These are phyloP conservation scores for Candida easanensis DNA, from an alignment of 805 yeast genomes.

Conservation along the genomic window DNA sequence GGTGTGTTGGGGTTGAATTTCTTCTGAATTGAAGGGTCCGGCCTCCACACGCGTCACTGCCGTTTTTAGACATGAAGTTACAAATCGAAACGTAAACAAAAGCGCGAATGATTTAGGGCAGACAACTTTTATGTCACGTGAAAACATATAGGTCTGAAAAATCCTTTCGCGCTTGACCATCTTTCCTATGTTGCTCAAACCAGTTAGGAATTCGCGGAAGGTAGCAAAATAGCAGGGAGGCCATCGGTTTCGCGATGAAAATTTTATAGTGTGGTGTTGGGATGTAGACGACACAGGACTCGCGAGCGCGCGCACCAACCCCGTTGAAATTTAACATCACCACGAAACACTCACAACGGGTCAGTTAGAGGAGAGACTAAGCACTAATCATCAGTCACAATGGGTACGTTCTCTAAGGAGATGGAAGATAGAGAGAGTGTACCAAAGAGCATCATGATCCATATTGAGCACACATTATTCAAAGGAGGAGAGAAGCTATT, in stretches of 20 bases:
- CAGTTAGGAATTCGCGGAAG: neutral
- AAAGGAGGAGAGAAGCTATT: neutral
- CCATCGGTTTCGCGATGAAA: neutral
- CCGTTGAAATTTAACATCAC: slow-evolving; percentile 23
- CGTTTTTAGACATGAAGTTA: slow-evolving; percentile 1
- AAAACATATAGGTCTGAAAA: neutral
- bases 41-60: neutral
- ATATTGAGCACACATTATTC: neutral
- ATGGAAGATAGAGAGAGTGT: neutral
- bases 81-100: slow-evolving; percentile 17
- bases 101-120: slow-evolving; percentile 8
- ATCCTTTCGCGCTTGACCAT: neutral
- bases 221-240: neutral
- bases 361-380: slow-evolving; percentile 8
- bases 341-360: slow-evolving; percentile 1
- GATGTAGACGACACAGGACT: slow-evolving; percentile 5
- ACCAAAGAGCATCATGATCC: neutral
- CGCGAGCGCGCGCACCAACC: slow-evolving; percentile 9
- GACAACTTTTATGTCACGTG: slow-evolving; percentile 2
- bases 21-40: neutral
- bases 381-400: slow-evolving; percentile 29
- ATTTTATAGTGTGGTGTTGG: slow-evolving; percentile 9
- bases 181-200: slow-evolving; percentile 1
- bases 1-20: too few species aligned
- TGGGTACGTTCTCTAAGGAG: slow-evolving; percentile 26